Base-by-base conservation (phyloP, 2,329 filamentous ascomycete genomes). In the Epichloe amarillans region DNA sequence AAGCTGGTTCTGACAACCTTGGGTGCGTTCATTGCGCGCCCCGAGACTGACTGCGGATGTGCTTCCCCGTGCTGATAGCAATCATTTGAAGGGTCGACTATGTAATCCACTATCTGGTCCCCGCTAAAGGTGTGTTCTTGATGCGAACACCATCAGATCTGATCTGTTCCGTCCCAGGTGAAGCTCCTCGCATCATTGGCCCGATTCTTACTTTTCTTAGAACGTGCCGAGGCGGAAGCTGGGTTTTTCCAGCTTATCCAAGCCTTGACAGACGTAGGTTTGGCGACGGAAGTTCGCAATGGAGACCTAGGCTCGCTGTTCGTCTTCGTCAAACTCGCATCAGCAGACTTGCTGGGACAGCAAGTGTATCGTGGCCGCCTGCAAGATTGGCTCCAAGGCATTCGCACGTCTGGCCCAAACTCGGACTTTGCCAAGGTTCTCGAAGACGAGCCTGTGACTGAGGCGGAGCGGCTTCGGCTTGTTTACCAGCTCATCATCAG, bases 321-420 rank as follows among this genome's bases (percentile, higher is more conserved):
- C 46, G 70, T 97, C 58, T 96, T 95, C 64, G 77, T 90, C 62
- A 86, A 84, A 62, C 80, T 94, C 41, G 82, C 84, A 37, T 89
- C 88, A 21, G 76, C 84, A 54, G 75, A 82, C 58, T 80, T 89
- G 56, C 75, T 98, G 53, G 79, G 79, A 53, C 81, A 83, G 56
- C 87, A 95, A 61, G 79, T 95, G 47, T 94, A 95, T 67, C 81
- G 88, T 56, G 87, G 86, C 51, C 82, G 93, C 56, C 83, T 96
- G 17, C 86, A 89, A 63, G 93, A 97, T 69, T 98, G 90, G 88
- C 80, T 97, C 36, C 85, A 93, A 64, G 89, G 90, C 49, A 84
- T 96, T 50, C 83, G 88, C 55, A 77, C 86, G 47, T 78, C 80
- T 19, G 82, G 88, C 37, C 91, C 91, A 0, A 77, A 82, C 51